Conservation (phyloP, 2,329 filamentous ascomycete genomes). For the Aspergillus sp. region DNA sequence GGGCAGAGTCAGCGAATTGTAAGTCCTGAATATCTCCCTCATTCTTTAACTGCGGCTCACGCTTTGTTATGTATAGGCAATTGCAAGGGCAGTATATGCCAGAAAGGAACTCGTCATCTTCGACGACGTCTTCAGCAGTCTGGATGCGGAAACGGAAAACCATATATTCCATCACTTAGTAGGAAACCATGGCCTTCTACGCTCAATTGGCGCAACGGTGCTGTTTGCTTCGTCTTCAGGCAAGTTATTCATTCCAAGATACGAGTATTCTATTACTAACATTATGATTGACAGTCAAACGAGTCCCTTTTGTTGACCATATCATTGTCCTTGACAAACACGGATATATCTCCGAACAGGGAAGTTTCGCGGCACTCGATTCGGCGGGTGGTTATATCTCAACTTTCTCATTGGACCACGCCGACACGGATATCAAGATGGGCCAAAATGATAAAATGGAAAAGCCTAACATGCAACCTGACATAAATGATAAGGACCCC, state of each 20-base stretch:
- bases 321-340: conserved; percentile 41
- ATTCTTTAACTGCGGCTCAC: background rate
- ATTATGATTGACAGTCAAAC: conserved; percentile 28
- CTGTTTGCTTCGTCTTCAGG: conserved; percentile 41
- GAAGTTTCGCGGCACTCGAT: conserved; percentile 38
- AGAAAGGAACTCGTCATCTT: conserved; percentile 49
- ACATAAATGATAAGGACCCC: conserved; percentile 13
- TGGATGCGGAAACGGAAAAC: conserved; percentile 52
- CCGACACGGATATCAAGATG: conserved; percentile 29
- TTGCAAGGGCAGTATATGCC: conserved; percentile 55
- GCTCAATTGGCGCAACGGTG: conserved; percentile 39
- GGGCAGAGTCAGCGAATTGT: conserved; percentile 54
- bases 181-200: conserved; percentile 47
- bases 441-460: conserved; percentile 19
- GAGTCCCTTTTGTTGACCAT: conserved; percentile 44
- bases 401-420: conserved; percentile 34
- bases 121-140: conserved; percentile 54
- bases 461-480: conserved; percentile 1
- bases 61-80: conserved; percentile 32
- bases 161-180: conserved; percentile 50
- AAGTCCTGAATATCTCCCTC: conserved; percentile 13
- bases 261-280: background rate
- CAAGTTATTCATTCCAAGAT: conserved; percentile 8
- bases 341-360: conserved; percentile 44
- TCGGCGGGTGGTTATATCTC: conserved; percentile 41